Percentiles rank a stretch among this genome's conserved stretches.
Conservation (phyloP, 2,329 filamentous ascomycete genomes). For the Daldinia sp. region DNA sequence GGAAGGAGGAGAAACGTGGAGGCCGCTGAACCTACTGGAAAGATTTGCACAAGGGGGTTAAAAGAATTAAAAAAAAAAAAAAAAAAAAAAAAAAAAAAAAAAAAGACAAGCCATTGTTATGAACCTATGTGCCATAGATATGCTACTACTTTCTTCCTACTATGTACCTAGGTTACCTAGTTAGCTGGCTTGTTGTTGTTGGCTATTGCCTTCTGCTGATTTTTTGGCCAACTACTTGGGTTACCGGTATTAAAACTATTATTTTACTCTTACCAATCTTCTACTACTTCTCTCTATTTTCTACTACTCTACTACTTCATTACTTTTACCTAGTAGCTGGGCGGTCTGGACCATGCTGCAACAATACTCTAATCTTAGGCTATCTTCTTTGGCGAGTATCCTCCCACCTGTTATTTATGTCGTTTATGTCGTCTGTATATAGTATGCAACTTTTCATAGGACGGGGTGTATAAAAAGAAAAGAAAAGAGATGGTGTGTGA, state of each 20-base stretch:
- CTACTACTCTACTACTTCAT: no score
- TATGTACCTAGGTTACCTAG: no score
- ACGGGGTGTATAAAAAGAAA: slow-evolving; percentile 21
- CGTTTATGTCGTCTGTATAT: neutral
- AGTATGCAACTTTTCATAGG: slow-evolving; percentile 10
- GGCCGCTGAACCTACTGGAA: slow-evolving; percentile 36
- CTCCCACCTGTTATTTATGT: neutral
- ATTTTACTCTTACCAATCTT: no score
- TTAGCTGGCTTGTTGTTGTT: no score
- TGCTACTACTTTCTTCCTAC: no score
- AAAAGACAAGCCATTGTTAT: slow-evolving; percentile 15
- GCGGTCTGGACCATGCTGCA: slow-evolving; percentile 26
- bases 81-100: slow-evolving; percentile 1
- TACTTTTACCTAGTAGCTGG: slow-evolving; percentile 5
- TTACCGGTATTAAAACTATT: neutral
- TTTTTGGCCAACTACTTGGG: no score
- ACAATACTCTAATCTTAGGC: slow-evolving; percentile 24
- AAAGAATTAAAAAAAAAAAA: no score
- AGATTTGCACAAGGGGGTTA: slow-evolving; percentile 32
- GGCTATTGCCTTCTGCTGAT: no score
- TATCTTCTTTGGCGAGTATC: slow-evolving; percentile 15
- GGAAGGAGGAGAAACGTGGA: slow-evolving; percentile 36
- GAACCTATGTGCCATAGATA: no score
- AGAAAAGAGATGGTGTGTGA: slow-evolving; percentile 32
- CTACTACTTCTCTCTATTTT: no score